Conservation (phyloP, 768 basidiomycete species). For the Cystofilobasidium ferigula region DNA sequence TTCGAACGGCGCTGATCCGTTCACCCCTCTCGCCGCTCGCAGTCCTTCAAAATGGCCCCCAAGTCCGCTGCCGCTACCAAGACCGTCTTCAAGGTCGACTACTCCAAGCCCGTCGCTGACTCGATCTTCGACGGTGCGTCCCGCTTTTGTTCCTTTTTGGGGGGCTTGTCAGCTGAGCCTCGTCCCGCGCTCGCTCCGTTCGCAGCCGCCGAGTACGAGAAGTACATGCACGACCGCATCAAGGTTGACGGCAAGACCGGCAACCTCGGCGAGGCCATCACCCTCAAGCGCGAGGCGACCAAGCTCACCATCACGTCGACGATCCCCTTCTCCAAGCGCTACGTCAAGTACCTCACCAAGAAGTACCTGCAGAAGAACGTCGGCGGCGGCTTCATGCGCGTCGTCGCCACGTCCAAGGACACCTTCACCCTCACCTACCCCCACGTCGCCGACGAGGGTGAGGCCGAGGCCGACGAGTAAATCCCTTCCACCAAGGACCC, state of each 20-base stretch:
- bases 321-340: conserved; percentile 67
- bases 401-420: conserved; percentile 88
- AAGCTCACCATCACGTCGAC: conserved; percentile 75
- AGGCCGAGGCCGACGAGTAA: conserved; percentile 17
- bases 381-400: conserved; percentile 36
- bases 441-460: conserved; percentile 36
- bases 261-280: conserved; percentile 78
- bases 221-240: conserved; percentile 40
- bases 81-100: conserved; percentile 28
- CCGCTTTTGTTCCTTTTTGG: neutral
- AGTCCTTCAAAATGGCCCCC: conserved; percentile 16
- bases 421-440: conserved; percentile 87
- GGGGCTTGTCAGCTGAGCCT: neutral
- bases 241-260: conserved; percentile 62
- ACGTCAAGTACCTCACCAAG: conserved; percentile 85
- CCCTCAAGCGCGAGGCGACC: conserved; percentile 70
- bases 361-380: conserved; percentile 97
- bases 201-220: conserved; percentile 60
- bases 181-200: conserved; percentile 26
- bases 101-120: conserved; percentile 27
- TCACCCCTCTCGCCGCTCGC: neutral
- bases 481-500: no score
- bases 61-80: conserved; percentile 22
- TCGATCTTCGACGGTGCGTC: conserved; percentile 20
- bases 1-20: neutral